Evolutionary conservation across 2,329 filamentous ascomycete genomes (phyloP).

Genomic region (Falciphora oryzae): DNA sequence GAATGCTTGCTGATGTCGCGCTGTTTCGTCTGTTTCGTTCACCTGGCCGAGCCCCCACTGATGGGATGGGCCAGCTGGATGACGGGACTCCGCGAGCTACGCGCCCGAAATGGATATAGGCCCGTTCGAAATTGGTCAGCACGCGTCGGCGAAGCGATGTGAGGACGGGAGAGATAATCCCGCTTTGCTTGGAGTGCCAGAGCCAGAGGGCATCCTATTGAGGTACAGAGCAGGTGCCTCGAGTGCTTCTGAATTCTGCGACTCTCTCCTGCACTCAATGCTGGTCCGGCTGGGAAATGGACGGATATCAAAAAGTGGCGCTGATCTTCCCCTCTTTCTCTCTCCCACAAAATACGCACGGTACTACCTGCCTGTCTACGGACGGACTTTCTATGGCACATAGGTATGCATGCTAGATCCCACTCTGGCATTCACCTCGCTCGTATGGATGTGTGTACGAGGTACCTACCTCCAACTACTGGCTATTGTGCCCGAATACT

Average conservation of each 20-base stretch:
- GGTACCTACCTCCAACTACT: neutral
- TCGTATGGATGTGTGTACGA: neutral
- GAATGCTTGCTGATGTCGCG: constrained; percentile 1
- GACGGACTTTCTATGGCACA: too few species aligned
- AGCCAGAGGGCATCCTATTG: too few species aligned
- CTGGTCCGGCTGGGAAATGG: too few species aligned
- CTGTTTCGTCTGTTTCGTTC: constrained; percentile 1
- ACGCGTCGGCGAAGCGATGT: neutral
- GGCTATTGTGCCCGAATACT: neutral
- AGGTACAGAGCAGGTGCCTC: neutral
- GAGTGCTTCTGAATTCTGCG: too few species aligned
- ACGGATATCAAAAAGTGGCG: too few species aligned
- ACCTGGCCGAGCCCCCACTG: neutral
- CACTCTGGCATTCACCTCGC: neutral
- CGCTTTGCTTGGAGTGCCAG: neutral
- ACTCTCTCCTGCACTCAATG: too few species aligned
- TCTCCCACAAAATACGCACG: too few species aligned
- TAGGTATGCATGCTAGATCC: neutral
- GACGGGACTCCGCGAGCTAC: neutral
- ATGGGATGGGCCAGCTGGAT: constrained; percentile 1
- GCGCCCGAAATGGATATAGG: neutral
- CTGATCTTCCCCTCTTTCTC: neutral
- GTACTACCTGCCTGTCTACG: too few species aligned
- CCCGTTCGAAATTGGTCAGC: neutral
- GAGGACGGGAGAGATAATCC: neutral